Evolutionary conservation across 2,329 filamentous ascomycete species (phyloP), one percentile per base, ranked within the genome.

Genomic region (Phyllosticta citrichinensis): DNA sequence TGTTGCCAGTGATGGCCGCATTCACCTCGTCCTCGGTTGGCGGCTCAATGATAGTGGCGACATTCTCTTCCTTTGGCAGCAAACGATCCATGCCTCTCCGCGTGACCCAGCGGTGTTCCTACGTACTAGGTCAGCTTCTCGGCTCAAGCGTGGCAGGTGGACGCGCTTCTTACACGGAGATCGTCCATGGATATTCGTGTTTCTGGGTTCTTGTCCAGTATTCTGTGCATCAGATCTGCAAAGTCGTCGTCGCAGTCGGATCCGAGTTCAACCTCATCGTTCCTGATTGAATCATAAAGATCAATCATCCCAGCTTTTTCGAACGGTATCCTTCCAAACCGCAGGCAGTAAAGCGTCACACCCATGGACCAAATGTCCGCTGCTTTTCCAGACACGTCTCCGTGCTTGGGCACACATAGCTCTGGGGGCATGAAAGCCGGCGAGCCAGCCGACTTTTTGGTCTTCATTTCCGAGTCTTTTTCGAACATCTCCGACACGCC

Each of bases 351-450:
- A 2, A 99, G 79, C 1, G 92, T 96, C 9, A 97, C 87, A 6
- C 94, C 94, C 93, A 97, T 97, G 3, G 93, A 96, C 94, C 94
- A 99, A 59, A 99, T 91, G 74, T 99, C 94, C 3, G 91, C 91
- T 3, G 93, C 91, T 67, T 85, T 88, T 11, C 94, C 94, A 2
- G 89, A 93, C 1, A 97, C 87, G 65, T 92, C 87, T 0, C 89
- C 90, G 70, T 97, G 93, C 68, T 84, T 91, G 8, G 86, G 84
- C 22, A 92, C 86, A 69, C 94, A 99, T 12, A 99, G 79, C 73
- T 99, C 94, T 0, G 94, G 94, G 0, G 94, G 89, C 62, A 97
- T 82, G 69, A 99, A 99, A 0, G 94, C 94, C 0, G 94, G 94
- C 3, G 92, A 97, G 1, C 94, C 94, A 11, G 92, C 92, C 3